Evolutionary conservation across 2,329 filamentous ascomycete genomes (phyloP), one percentile per base, ranked within the genome.

Genomic region (Pseudogymnoascus sp.): DNA sequence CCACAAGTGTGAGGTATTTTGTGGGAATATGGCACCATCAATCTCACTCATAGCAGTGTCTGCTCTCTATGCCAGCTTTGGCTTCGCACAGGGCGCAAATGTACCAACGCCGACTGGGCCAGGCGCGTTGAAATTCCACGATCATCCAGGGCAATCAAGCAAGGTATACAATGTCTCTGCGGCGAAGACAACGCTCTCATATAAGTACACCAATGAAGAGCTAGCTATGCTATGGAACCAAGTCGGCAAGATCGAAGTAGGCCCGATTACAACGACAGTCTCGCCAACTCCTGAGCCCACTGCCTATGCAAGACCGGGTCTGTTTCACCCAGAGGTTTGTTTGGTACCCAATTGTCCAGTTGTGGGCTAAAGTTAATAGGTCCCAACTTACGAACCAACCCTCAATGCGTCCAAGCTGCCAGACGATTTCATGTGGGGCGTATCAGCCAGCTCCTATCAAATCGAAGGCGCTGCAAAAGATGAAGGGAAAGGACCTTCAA

Each of bases 141-240:
- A 55, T 6, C 55, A 59, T 11, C 28, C 63, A 6, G 66, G 60
- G n/a, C 67, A 69, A 33, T 66, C 65, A 11, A 67, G 67, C 3
- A 70, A 69, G 58, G 64, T 70, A 8, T 71, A 70, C 70, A 77
- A 80, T 69, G 72, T 71, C 38, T 76, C 76, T 4, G 75, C 76
- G 1, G 76, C 77, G 23, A 75, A 74, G 19, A 77, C 78, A 12
- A 72, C 77, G 9, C 70, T 76, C 42, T 74, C 70, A 3, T 77
- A 78, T 36, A 74, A 78, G 62, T 81, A 79, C 68, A 78, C 77
- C 0, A 75, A 80, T 59, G 75, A 79, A 64, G 75, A 75, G 16
- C 71, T 81, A 19, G 76, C 74, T 3, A 75, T 77, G 39, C 70
- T 79, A 8, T 79, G 77, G 77, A 73, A 78, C 61, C 74, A 77